Evolutionary conservation across 129 eudicot genomes (phyloP), one percentile per base, ranked within the genome.

Genomic region (Centaurea solstitialis): DNA sequence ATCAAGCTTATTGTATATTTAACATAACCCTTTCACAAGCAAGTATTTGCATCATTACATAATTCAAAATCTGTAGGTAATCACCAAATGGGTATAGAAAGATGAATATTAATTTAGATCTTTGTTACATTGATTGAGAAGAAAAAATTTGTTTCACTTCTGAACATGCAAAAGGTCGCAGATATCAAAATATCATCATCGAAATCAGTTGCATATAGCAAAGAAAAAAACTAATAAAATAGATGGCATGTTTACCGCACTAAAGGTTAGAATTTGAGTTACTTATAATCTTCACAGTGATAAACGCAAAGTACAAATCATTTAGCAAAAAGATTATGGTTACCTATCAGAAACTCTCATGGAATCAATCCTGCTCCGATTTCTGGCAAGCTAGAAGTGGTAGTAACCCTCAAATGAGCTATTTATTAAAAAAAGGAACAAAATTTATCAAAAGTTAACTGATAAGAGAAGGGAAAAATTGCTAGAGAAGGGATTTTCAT

Each of bases 191-290:
- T 7, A 10, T 23, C 10, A 72, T 22, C 40, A 24, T 47, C 50
- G 18, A 15, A 47, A 26, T 7, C 9, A 9, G 26, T 47, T 7
- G 9, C n/a, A 23, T 43, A 73, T 1, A 45, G 50, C 74, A 45
- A 66, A 13, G 65, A 10, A 68, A 64, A 67, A 67, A 43, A 26
- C 26, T 20, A 8, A 0, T 1, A 1, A 26, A 22, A 23, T 13
- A 39, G 41, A 43, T 28, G 5, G 21, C 15, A 39, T 26, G 5
- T 26, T 68, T 10, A 68, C 33, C 21, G 23, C 30, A 18, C 21
- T n/a, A 78, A 22, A 70, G 41, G 81, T 24, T n/a, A n/a, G 20
- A 53, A 53, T 53, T 53, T 53, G 21, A 53, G 64, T 41, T 43
- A 10, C 65, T 73, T 11, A 41, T 41, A n/a, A 73, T 41, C 64